Evolutionary conservation across 495 filamentous ascomycete species (phyloP), one percentile per base, ranked within the genome.

Genomic region (Neurospora pannonica): DNA sequence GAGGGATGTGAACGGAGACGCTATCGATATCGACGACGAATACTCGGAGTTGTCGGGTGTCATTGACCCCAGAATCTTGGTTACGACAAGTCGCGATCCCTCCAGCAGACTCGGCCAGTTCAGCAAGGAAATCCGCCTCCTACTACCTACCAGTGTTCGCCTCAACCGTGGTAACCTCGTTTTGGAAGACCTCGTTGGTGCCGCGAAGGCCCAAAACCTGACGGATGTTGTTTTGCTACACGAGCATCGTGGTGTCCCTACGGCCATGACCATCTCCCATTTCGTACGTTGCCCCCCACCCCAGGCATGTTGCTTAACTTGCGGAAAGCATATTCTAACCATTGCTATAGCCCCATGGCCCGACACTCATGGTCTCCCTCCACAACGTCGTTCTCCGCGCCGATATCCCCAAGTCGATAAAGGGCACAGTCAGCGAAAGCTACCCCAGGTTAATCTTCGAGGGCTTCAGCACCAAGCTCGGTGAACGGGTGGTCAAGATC

Each of bases 361-460:
- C 96, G 1, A 98, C 97, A 0, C 90, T 93, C 40, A 93, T 92
- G 60, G 97, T 97, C 78, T 95, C 92, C 3, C 85, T 99, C 13
- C 94, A 98, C 82, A 98, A 99, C 76, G 95, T 98, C 11, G 92
- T 98, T 24, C 87, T 98, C 10, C 92, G 96, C 39, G 92, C 94
- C 73, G 97, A 98, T 84, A 95, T 99, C 24, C 97, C 96, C 0
- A 92, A 94, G 74, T 86, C 93, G 31, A 88, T 93, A 36, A 88
- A 92, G 71, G 96, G 96, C 38, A 99, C 97, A 0, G 94, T 99
- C 38, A 93, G 90, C 71, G 96, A 99, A 84, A 91, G 89, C 70
- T 99, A 98, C 77, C 96, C 96, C 0, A 95, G 98, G 78, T 84
- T 99, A 17, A 91, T 99, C 74, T 98, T 99, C 75, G 96, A 99